Percentiles rank a stretch among this genome's conserved stretches.
Evolutionary conservation across 148 eudicot genomes (phyloP).

Genomic region (Mesembryanthemum crystallinum): DNA sequence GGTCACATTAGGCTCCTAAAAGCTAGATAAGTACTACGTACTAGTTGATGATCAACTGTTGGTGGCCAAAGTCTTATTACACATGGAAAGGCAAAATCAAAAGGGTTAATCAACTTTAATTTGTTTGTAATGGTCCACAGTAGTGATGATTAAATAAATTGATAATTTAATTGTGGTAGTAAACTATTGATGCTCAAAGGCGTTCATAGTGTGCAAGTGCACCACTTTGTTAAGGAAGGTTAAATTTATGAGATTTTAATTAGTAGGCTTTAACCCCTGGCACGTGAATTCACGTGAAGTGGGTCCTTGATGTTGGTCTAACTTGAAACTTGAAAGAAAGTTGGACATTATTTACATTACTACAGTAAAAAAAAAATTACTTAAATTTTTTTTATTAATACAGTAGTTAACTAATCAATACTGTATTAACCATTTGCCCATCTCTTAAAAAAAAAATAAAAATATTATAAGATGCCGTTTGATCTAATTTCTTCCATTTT

Average conservation of each 20-base stretch:
- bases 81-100: slow-evolving; percentile 11
- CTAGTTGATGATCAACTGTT: not conserved
- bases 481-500: too few species aligned
- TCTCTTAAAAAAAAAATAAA: too few species aligned
- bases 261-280: not conserved
- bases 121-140: not conserved
- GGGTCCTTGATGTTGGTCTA: slow-evolving; percentile 14
- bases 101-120: slow-evolving; percentile 12
- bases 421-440: too few species aligned
- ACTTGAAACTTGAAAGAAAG: too few species aligned
- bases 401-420: too few species aligned
- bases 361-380: too few species aligned
- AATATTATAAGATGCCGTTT: too few species aligned
- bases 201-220: not conserved
- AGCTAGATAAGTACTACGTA: not conserved
- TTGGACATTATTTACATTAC: too few species aligned
- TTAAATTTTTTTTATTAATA: too few species aligned
- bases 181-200: not conserved
- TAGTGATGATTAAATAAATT: not conserved
- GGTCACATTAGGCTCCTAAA: not conserved
- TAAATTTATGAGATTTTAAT: not conserved
- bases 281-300: slow-evolving; percentile 27
- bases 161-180: not conserved
- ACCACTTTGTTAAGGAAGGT: not conserved
- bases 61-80: slow-evolving; percentile 7